Conservation (phyloP, 768 basidiomycete genomes). For the Leccinum subgranulosum region DNA sequence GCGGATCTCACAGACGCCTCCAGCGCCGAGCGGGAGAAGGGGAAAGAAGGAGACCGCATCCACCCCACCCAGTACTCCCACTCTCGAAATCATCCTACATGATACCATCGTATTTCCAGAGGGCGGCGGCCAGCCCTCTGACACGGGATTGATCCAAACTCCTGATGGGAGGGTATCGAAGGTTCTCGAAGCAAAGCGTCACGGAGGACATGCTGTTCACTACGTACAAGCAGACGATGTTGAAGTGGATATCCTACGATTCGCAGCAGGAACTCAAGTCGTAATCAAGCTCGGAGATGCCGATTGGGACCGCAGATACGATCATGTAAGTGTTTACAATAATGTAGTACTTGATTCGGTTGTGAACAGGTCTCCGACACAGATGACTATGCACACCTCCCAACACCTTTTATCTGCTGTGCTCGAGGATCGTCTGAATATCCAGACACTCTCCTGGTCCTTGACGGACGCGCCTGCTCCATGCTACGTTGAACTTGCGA, state of each 20-base stretch:
- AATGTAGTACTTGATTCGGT: conserved; percentile 1
- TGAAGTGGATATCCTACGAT: conserved; percentile 42
- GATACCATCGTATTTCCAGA: conserved; percentile 83
- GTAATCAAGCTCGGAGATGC: conserved; percentile 51
- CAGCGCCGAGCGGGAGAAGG: conserved; percentile 44
- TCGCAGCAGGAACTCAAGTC: conserved; percentile 52
- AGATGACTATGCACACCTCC: conserved; percentile 85
- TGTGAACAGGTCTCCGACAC: background rate
- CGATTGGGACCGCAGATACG: conserved; percentile 64
- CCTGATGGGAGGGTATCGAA: conserved; percentile 47
- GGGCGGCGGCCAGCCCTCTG: conserved; percentile 79
- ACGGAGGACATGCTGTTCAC: conserved; percentile 74
- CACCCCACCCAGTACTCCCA: conserved; percentile 39
- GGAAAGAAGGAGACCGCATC: conserved; percentile 52
- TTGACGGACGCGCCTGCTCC: conserved; percentile 63
- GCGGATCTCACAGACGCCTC: conserved; percentile 42
- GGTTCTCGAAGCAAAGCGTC: conserved; percentile 64
- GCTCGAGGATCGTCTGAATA: conserved; percentile 58
- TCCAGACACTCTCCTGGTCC: conserved; percentile 83
- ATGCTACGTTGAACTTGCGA: conserved; percentile 74
- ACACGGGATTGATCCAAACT: conserved; percentile 57
- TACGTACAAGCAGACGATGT: conserved; percentile 48
- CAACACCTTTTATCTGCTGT: conserved; percentile 82
- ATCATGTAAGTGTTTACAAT: conserved; percentile 53
- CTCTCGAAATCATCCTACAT: conserved; percentile 66